Conservation (phyloP, 257 asterid species). For the Craterostigma plantagineum region DNA sequence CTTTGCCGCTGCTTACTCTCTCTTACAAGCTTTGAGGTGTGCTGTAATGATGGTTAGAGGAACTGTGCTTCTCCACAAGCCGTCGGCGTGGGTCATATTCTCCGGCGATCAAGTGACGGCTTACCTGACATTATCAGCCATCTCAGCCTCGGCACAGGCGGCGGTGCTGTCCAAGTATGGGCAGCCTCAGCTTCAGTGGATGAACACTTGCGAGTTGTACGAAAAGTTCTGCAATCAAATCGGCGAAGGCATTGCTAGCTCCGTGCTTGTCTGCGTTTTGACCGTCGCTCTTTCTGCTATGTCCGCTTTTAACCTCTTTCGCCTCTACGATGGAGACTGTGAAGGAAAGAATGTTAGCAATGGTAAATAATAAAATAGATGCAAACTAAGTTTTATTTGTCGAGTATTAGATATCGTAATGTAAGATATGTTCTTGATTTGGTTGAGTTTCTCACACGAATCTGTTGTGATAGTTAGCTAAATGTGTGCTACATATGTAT, state of each 20-base stretch:
- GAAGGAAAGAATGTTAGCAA: slow-evolving; percentile 38
- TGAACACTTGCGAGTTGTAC: slow-evolving; percentile 53
- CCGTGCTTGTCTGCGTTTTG: slow-evolving; percentile 35
- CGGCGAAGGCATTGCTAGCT: slow-evolving; percentile 74
- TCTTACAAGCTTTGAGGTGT: slow-evolving; percentile 68
- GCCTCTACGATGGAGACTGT: slow-evolving; percentile 52
- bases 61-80: slow-evolving; percentile 63
- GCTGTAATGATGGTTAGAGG: slow-evolving; percentile 59
- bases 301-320: slow-evolving; percentile 78
- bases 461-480: no score
- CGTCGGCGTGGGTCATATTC: slow-evolving; percentile 94
- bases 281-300: slow-evolving; percentile 50
- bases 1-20: slow-evolving; percentile 77
- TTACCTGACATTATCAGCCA: slow-evolving; percentile 59
- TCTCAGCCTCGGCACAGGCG: slow-evolving; percentile 57
- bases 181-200: slow-evolving; percentile 73
- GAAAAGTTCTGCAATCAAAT: slow-evolving; percentile 69
- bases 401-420: no score
- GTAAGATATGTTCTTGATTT: no score
- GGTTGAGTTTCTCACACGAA: not conserved
- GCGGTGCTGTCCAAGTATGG: slow-evolving; percentile 52
- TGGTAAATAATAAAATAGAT: slow-evolving; percentile 25
- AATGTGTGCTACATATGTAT: no score
- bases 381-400: no score
- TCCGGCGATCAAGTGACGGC: slow-evolving; percentile 94